A percentile compares a stretch with the other conserved stretches of the same genome.
Evolutionary conservation across 2,329 filamentous ascomycete species (phyloP).

Genomic region (Didymellaceae sp.): DNA sequence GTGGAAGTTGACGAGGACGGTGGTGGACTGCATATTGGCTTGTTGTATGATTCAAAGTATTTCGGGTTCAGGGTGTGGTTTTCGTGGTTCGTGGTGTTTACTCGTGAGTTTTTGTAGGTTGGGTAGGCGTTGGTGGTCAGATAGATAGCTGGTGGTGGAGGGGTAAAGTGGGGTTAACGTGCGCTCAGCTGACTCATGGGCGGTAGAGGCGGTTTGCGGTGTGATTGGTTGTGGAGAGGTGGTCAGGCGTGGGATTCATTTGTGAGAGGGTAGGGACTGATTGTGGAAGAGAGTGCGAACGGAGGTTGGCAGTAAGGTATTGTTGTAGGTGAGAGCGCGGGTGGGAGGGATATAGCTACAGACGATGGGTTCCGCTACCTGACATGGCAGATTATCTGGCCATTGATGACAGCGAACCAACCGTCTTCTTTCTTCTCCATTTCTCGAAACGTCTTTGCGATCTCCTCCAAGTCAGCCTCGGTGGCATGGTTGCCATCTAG

Average conservation of each 20-base stretch:
- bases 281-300: not conserved
- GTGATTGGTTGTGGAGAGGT: conserved; percentile 29
- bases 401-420: conserved; percentile 52
- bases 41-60: too few species aligned
- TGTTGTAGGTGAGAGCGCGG: not conserved
- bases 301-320: not conserved
- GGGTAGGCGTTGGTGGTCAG: conserved; percentile 18
- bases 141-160: conserved; percentile 19
- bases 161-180: conserved; percentile 46
- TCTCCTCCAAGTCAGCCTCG: conserved; percentile 49
- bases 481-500: conserved; percentile 48
- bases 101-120: conserved; percentile 1
- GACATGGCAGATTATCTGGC: conserved; percentile 49
- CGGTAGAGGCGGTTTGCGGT: conserved; percentile 25
- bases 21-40: conserved; percentile 37
- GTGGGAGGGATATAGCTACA: too few species aligned
- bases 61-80: too few species aligned
- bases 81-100: not conserved
- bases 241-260: too few species aligned
- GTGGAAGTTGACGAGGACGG: conserved; percentile 41
- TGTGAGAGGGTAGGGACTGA: not conserved
- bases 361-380: too few species aligned
- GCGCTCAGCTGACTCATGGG: conserved; percentile 41
- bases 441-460: conserved; percentile 49
- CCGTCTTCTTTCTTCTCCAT: conserved; percentile 53